Evolutionary conservation across 2,329 filamentous ascomycete genomes (phyloP), one percentile per base, ranked within the genome.

Genomic region (Bipolaris zeicola): DNA sequence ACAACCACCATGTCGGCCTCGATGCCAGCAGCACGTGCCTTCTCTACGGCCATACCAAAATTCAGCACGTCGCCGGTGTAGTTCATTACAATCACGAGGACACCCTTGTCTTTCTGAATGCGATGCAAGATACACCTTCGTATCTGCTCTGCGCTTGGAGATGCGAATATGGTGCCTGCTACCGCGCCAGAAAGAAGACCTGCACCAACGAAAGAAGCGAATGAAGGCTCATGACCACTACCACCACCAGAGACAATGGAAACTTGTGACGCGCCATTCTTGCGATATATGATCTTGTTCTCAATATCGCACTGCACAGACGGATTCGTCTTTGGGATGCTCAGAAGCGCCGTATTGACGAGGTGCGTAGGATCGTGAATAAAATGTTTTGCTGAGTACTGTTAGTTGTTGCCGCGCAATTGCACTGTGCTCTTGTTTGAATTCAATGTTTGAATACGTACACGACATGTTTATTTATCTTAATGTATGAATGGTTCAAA

Each of bases 51-150:
- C 84, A 97, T 89, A 52, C 92, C 93, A 72, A 97, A 97, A 78
- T 96, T 96, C 65, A 97, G 83, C 51, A 96, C 75, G 59, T 82
- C 80, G 2, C 80, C 80, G 31, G 92, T 96, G 77, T 96, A 96
- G 76, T 97, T 97, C 91, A 96, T 96, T 28, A 96, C 90, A 5
- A 93, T 88, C n/a, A 96, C 89, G 38, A 97, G 76, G 1, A 96
- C 89, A 22, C 93, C 94, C 60, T 86, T 84, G 42, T 84, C 82
- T 3, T 84, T 83, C 58, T 90, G 86, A 3, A 96, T 89, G 18
- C 90, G 83, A 39, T 87, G 84, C 70, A 88, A 85, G 50, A 96
- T 89, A 57, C 88, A 91, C 63, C 85, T 82, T 52, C 91, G 86
- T 52, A 97, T 87, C 79, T 97, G 93, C 77, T 95, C 88, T 0